These are phyloP conservation scores for Cercospora zeina DNA, from an alignment of 2,329 filamentous ascomycete genomes.

Conservation along the genomic window DNA sequence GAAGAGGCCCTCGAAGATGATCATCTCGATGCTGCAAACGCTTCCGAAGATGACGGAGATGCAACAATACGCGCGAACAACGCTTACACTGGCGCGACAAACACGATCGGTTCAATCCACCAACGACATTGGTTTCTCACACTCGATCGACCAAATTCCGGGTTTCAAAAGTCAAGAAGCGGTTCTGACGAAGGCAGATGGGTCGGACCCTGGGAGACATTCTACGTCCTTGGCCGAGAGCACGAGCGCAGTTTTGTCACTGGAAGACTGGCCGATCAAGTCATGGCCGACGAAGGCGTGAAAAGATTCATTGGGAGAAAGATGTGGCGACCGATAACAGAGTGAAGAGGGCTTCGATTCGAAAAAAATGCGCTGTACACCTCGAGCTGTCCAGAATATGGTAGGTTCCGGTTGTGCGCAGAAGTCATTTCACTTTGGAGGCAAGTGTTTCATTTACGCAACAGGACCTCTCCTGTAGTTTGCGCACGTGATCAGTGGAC, in stretches of 20 bases:
- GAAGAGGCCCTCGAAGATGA: slow-evolving; percentile 14
- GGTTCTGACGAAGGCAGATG: slow-evolving; percentile 36
- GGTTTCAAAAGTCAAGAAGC: slow-evolving; percentile 51
- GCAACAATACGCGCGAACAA: slow-evolving; percentile 58
- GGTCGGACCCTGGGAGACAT: slow-evolving; percentile 54
- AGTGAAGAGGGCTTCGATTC: slow-evolving; percentile 27
- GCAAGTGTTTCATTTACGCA: background rate
- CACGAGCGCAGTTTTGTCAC: slow-evolving; percentile 67
- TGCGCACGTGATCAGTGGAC: too few species aligned
- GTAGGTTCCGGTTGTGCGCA: background rate
- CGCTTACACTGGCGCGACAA: slow-evolving; percentile 65
- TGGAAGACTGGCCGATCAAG: slow-evolving; percentile 59
- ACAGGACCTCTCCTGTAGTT: too few species aligned
- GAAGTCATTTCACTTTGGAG: background rate
- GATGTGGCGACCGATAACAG: slow-evolving; percentile 56
- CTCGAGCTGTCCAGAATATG: too few species aligned
- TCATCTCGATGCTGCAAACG: slow-evolving; percentile 32
- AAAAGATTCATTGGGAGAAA: slow-evolving; percentile 57
- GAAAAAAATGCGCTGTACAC: background rate
- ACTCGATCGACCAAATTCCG: slow-evolving; percentile 60
- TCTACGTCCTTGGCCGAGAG: slow-evolving; percentile 62
- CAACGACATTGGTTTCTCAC: slow-evolving; percentile 67
- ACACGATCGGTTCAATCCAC: slow-evolving; percentile 66
- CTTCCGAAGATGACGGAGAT: slow-evolving; percentile 47
- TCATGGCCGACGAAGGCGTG: slow-evolving; percentile 63